Evolutionary conservation across 305 asterid genomes (phyloP), one percentile per base, ranked within the genome.

Genomic region (Coffea humblotiana): DNA sequence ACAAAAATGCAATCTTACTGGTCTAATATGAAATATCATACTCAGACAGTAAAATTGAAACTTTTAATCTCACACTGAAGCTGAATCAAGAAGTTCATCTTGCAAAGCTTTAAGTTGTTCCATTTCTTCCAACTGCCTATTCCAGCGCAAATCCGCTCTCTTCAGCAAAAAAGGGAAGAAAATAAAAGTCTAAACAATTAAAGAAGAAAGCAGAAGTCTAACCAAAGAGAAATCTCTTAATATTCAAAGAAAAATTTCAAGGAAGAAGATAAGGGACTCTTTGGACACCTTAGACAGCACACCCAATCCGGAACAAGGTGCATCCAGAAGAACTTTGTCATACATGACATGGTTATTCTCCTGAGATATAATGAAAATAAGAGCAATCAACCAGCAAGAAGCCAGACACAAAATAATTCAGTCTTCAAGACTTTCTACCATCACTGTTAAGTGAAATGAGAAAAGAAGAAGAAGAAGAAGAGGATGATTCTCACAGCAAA

Each of bases 131-230:
- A 83, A 77, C 85, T 82, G 87, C 90, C 97, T 89, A 83, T 92
- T 95, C 99, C 99, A 95, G 32, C 98, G 98, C 84, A 95, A 85
- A 89, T 95, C 99, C 77, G 99, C 98, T 88, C 97, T 88, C 99
- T 95, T 88, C 63, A 75, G 32, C 32, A 47, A 75, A 82, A 9
- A 77, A 84, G 48, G 78, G 54, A 48, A 51, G 72, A 78, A 49
- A 49, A 56, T 61, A 65, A 67, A 40, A 23, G 23, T 43, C 47
- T 35, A 18, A 56, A 56, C 63, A 56, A 56, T 19, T 45, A 69
- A 67, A 73, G 49, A 72, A 75, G 69, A 60, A 29, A 21, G 48
- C 52, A 75, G 64, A 76, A 32, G 32, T 32, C 40, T 0, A 72
- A 74, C 35, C 11, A 35, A 78, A 67, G 61, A 56, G 23, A 11